Evolutionary conservation across 2,329 filamentous ascomycete species (phyloP), one percentile per base, ranked within the genome.

Genomic region (Zymoseptoria tritici): DNA sequence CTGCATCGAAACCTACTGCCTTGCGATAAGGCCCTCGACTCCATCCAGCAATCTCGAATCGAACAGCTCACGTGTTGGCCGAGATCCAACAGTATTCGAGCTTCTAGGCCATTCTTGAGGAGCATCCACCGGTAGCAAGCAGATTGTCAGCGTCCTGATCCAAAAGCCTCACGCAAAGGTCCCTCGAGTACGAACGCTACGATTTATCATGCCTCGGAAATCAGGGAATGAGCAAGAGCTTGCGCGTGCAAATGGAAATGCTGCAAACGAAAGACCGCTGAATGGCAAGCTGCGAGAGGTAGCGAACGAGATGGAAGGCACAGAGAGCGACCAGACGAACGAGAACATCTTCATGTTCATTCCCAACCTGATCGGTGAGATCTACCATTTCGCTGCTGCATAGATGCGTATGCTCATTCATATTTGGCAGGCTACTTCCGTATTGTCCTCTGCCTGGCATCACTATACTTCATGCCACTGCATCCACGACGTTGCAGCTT

Each of bases 381-480:
- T 29, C 9, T 57, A 54, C 22, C 11, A 19, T 49, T 51, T 24
- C 1, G 24, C 22, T 26, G 9, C 52, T 9, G 52, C 19, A 11
- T 22, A 16, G 11, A 24, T 4, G 22, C 22, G 9, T 26, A 53
- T 53, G 22, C 52, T 53, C 22, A 53, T 29, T n/a, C 9, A 19
- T 9, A 53, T 26, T 29, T 26, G 13, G 22, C 61, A 81, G 79
- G 79, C 63, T 81, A 81, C 70, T 73, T 72, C 53, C 79, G 79
- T 58, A 75, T 81, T 67, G 72, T 81, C 55, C 78, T 81, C 66
- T 91, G 92, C 68, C 79, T 97, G 70, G 90, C 89, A 54, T 97
- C 94, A 26, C 86, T 99, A 66, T 96, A 97, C 80, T 99, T 97
- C 80, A 99, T 99, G 94, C 93, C 94, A 56, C 85, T 97, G 57